Conservation (phyloP, 2,329 filamentous ascomycete species). For the Aspergillus sp. region DNA sequence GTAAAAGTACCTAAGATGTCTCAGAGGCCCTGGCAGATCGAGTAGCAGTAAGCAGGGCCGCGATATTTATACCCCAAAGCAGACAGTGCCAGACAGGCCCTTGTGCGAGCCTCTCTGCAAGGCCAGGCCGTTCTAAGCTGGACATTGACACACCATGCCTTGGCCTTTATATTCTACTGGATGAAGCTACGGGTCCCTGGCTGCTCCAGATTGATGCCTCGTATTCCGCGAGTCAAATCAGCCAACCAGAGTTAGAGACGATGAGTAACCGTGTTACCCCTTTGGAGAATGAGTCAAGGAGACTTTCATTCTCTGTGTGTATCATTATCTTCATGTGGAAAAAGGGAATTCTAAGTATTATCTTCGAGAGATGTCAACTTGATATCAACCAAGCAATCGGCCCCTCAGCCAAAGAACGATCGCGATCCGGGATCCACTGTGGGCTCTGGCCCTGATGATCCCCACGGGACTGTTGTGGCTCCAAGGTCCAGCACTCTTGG, state of each 20-base stretch:
- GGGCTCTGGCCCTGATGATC: no score
- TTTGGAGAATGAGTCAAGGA: neutral
- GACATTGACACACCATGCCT: neutral
- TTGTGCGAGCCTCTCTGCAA: neutral
- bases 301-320: neutral
- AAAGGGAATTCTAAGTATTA: no score
- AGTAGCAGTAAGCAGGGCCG: neutral
- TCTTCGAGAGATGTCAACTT: no score
- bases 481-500: no score
- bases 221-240: neutral
- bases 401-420: no score
- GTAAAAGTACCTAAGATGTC: neutral
- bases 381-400: no score
- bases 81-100: neutral
- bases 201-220: neutral
- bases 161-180: neutral
- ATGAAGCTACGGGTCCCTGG: neutral
- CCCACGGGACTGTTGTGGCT: no score
- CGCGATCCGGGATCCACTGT: no score
- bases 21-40: neutral
- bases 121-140: neutral
- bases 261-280: neutral
- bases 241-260: neutral
- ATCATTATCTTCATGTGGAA: no score
- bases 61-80: neutral